phyloP scores from a whole-genome alignment of 495 filamentous ascomycete species.

The Symbiotaphrina buchneri region DNA sequence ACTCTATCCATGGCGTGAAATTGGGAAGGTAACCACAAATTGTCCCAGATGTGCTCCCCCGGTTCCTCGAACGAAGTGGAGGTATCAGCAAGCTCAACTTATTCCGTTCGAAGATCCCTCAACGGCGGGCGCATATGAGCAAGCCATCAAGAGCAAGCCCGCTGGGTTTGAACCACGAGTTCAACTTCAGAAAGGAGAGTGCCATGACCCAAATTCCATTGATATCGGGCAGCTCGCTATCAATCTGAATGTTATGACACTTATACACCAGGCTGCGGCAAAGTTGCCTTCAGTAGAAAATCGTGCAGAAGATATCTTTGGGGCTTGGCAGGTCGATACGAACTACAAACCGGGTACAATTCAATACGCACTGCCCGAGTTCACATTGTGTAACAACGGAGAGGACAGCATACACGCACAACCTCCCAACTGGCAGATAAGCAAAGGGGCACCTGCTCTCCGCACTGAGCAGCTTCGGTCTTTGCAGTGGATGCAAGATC shows the following conservation, averaged over 20 bases:
- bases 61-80: slow-evolving; percentile 19
- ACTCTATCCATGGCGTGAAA: slow-evolving; percentile 9
- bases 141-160: slow-evolving; percentile 23
- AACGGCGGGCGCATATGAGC: slow-evolving; percentile 22
- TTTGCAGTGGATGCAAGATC: slow-evolving; percentile 53
- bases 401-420: slow-evolving; percentile 13
- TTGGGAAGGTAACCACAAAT: slow-evolving; percentile 1
- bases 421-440: slow-evolving; percentile 18
- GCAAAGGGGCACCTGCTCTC: no score
- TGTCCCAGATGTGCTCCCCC: slow-evolving; percentile 21
- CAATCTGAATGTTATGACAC: slow-evolving; percentile 27
- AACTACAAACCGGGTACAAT: slow-evolving; percentile 14
- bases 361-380: slow-evolving; percentile 11
- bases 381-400: slow-evolving; percentile 21
- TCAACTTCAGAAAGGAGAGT: background rate
- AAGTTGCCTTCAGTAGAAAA: slow-evolving; percentile 11
- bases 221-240: slow-evolving; percentile 18
- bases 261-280: slow-evolving; percentile 30
- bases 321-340: slow-evolving; percentile 28
- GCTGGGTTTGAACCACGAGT: slow-evolving; percentile 21
- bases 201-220: slow-evolving; percentile 6
- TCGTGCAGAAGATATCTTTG: slow-evolving; percentile 4
- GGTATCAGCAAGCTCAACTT: slow-evolving; percentile 7
- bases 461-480: slow-evolving; percentile 35
- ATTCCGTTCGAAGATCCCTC: slow-evolving; percentile 22